Percentiles rank a stretch among this genome's conserved stretches.
Evolutionary conservation across 345 rosid genomes (phyloP).

Genomic region (Chamaenerion angustifolium): DNA sequence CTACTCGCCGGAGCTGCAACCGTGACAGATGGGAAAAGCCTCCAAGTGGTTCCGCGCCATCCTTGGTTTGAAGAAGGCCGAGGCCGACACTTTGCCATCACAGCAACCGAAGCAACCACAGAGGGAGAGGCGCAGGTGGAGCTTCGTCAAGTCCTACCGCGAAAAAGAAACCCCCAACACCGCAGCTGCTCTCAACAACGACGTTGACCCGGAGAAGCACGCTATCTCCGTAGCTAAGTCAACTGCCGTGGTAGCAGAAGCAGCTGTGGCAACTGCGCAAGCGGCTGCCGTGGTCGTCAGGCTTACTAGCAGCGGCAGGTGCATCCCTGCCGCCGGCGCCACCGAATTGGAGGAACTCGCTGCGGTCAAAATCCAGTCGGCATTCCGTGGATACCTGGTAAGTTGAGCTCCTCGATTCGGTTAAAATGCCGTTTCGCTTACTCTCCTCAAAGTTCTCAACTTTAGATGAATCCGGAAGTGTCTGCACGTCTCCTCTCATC

Average conservation of each 20-base stretch:
- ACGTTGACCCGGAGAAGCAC: conserved; percentile 28
- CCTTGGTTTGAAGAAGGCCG: conserved; percentile 57
- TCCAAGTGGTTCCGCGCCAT: conserved; percentile 61
- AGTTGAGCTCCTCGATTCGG: conserved; percentile 8
- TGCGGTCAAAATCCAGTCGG: conserved; percentile 71
- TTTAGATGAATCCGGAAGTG: too few relatives aligned
- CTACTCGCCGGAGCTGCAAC: background rate
- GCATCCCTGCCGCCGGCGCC: conserved; percentile 10
- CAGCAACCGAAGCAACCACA: conserved; percentile 4
- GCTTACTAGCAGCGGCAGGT: conserved; percentile 66
- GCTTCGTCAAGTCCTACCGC: conserved; percentile 63
- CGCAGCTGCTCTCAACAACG: background rate
- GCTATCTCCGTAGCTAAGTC: conserved; percentile 78
- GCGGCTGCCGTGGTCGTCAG: conserved; percentile 68
- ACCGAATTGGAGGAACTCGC: conserved; percentile 22
- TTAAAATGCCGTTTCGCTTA: background rate
- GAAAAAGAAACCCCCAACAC: conserved; percentile 16
- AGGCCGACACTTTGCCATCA: conserved; percentile 23
- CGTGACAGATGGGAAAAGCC: conserved; percentile 58
- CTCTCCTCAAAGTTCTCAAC: background rate
- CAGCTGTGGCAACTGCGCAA: conserved; percentile 63
- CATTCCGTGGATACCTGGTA: conserved; percentile 88
- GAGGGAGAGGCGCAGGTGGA: conserved; percentile 69
- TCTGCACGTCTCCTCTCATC: conserved; percentile 6
- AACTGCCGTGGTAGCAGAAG: conserved; percentile 63